Evolutionary conservation across 2,329 filamentous ascomycete genomes (phyloP).

Genomic region (Aspergillus sp.): DNA sequence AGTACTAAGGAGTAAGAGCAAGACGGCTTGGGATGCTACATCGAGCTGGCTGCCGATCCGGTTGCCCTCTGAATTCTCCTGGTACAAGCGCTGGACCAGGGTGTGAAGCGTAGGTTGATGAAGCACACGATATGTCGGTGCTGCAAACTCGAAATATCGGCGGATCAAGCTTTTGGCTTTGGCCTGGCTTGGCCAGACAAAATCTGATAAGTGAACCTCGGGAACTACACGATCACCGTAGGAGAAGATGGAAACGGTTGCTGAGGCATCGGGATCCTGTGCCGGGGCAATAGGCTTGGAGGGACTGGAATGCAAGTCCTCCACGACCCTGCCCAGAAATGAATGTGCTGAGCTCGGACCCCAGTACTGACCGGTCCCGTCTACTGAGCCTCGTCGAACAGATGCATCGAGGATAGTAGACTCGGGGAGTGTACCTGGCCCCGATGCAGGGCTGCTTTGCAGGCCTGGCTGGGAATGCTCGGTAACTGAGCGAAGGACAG

Average conservation of each 20-base stretch:
- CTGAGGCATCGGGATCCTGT: background rate
- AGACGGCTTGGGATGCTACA: slow-evolving; percentile 16
- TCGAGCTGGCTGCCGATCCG: background rate
- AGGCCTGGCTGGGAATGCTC: background rate
- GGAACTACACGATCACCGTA: slow-evolving; percentile 23
- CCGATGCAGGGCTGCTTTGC: background rate
- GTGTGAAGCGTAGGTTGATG: slow-evolving; percentile 26
- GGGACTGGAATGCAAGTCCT: slow-evolving; percentile 17
- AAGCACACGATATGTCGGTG: slow-evolving; percentile 26
- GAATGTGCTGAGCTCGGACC: slow-evolving; percentile 29
- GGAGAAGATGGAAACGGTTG: slow-evolving; percentile 21
- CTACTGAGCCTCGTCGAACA: slow-evolving; percentile 7
- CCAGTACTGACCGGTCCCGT: slow-evolving; percentile 25
- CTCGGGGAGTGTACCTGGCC: background rate
- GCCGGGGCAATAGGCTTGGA: slow-evolving; percentile 10
- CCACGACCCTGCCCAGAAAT: slow-evolving; percentile 24
- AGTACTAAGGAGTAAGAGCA: slow-evolving; percentile 24
- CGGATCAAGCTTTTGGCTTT: slow-evolving; percentile 17
- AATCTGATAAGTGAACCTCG: slow-evolving; percentile 11
- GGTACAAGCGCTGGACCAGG: slow-evolving; percentile 18
- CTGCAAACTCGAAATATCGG: slow-evolving; percentile 30
- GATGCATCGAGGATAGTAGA: background rate
- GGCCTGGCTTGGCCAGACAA: slow-evolving; percentile 22
- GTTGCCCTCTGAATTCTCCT: background rate
- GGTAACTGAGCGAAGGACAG: background rate